Evolutionary conservation across 352 stramenopile species (phyloP).

Genomic region (Pythium grandisporangium): DNA sequence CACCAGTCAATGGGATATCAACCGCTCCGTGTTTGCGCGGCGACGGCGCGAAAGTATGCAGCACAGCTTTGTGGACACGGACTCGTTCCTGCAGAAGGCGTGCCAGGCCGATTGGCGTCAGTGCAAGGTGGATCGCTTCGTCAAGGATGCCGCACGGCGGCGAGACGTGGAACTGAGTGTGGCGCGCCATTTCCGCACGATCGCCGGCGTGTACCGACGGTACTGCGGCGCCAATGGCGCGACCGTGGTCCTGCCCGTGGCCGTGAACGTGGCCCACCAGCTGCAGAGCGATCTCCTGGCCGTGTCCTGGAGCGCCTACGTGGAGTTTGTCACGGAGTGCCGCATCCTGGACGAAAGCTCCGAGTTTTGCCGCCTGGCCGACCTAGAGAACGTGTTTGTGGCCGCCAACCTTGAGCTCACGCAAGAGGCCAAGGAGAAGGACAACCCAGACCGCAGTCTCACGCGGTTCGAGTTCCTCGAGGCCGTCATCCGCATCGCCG

Average conservation of each 20-base stretch:
- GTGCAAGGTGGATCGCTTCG: slow-evolving; percentile 70
- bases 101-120: slow-evolving; percentile 60
- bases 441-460: slow-evolving; percentile 70
- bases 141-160: slow-evolving; percentile 42
- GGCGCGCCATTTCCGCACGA: slow-evolving; percentile 38
- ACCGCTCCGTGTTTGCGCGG: slow-evolving; percentile 65
- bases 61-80: slow-evolving; percentile 57
- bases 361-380: slow-evolving; percentile 50
- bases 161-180: slow-evolving; percentile 55
- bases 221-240: slow-evolving; percentile 62
- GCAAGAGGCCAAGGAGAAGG: slow-evolving; percentile 66
- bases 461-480: slow-evolving; percentile 77
- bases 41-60: slow-evolving; percentile 48
- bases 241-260: slow-evolving; percentile 31
- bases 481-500: slow-evolving; percentile 62
- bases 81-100: slow-evolving; percentile 52
- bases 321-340: slow-evolving; percentile 55
- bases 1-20: slow-evolving; percentile 56
- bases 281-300: slow-evolving; percentile 61
- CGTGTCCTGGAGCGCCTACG: slow-evolving; percentile 62
- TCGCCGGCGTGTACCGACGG: slow-evolving; percentile 47
- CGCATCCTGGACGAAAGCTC: slow-evolving; percentile 57
- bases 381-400: slow-evolving; percentile 78
- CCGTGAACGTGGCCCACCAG: slow-evolving; percentile 29
- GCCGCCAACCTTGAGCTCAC: slow-evolving; percentile 72